Evolutionary conservation across 768 basidiomycete genomes (phyloP), one percentile per base, ranked within the genome.

Genomic region (Mycena haematopus): DNA sequence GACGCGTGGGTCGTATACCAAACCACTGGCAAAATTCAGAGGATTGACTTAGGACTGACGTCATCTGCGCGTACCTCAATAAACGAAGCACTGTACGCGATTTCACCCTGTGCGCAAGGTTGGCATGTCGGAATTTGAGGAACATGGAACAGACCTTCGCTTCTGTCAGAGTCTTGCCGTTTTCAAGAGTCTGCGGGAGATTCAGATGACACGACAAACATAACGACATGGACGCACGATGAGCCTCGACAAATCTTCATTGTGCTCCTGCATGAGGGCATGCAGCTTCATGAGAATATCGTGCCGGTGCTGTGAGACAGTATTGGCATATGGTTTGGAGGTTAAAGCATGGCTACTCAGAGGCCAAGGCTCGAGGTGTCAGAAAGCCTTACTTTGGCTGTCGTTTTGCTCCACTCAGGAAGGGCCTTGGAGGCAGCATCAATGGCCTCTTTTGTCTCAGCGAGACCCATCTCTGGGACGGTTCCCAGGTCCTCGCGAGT

Each of bases 161-260:
- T 67, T 98, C 95, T 0, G 80, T 78, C 46, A 97, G 78, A 9
- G 95, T 84, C 78, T 99, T 99, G 36, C 97, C 97, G 71, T 99
- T 99, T 79, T 99, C 97, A 62, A 95, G 77, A 7, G 94, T 96
- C 93, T 94, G 74, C 40, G 40, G 38, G 62, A 33, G 25, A 49
- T 38, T 54, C 52, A 38, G 47, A 62, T 42, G 66, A 73, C 74
- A 73, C 29, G 29, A 31, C 29, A 73, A 71, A 69, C 70, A 68
- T 59, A 50, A 45, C 52, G n/a, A 45, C 35, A 24, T 58, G 25
- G 35, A 79, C 89, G 72, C 54, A 92, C 93, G 67, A 97, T 93
- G 61, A 99, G 85, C 46, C 91, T 85, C 3, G 87, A 86, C 38
- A 99, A 80, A 73, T 99, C 97, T 36, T 97, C 94, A 36, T 87